phyloP scores from a whole-genome alignment of 495 filamentous ascomycete species.

The Podospora conica region DNA sequence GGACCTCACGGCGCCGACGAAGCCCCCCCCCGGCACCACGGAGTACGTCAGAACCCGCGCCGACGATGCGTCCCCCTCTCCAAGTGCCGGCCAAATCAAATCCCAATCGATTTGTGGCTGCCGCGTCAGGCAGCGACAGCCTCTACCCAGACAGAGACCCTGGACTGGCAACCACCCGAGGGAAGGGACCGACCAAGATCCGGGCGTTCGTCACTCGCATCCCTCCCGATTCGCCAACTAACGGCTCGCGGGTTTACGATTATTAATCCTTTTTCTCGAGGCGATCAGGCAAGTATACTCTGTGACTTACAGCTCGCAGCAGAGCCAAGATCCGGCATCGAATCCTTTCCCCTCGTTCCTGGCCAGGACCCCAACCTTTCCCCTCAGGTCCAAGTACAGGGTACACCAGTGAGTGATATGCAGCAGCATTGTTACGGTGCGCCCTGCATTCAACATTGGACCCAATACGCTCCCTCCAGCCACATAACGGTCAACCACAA shows the following conservation, averaged over 20 bases:
- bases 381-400: not conserved
- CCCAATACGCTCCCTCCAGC: not conserved
- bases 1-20: not conserved
- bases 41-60: not conserved
- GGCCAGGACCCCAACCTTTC: too few relatives aligned
- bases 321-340: not conserved
- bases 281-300: not conserved
- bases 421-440: not conserved
- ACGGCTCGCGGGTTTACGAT: not conserved
- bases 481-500: not conserved
- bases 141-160: not conserved
- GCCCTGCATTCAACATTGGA: not conserved
- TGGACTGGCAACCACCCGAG: too few relatives aligned
- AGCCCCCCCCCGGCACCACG: too few relatives aligned
- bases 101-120: not conserved
- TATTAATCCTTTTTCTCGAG: slow-evolving; percentile 1
- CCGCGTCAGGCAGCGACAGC: slow-evolving; percentile 10
- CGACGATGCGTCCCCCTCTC: slow-evolving; percentile 4
- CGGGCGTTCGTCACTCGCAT: not conserved
- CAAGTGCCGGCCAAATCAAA: not conserved
- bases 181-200: not conserved
- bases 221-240: not conserved
- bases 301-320: not conserved
- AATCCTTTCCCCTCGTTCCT: not conserved
- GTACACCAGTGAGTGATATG: not conserved